Percentiles rank a stretch among this genome's conserved stretches.
These are phyloP conservation scores for Plasmodium reichenowi DNA, from an alignment of 169 alveolate genomes.

Conservation along the genomic window DNA sequence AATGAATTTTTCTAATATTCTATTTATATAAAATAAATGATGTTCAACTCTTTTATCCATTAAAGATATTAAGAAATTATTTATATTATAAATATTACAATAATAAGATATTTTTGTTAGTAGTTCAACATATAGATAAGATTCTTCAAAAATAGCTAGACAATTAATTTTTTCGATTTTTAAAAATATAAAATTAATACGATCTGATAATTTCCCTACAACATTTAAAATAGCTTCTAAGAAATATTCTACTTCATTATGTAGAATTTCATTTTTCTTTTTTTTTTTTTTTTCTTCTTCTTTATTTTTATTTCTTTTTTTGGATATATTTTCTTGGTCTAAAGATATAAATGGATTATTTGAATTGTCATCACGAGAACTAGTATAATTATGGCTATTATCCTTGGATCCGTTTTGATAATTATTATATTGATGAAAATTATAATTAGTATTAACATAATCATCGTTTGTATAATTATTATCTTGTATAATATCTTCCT, in stretches of 20 bases:
- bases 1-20: constrained; percentile 58
- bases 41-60: constrained; percentile 72
- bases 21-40: constrained; percentile 50
- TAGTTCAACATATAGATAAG: constrained; percentile 54
- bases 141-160: constrained; percentile 59
- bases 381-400: not conserved
- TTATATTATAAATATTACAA: constrained; percentile 34
- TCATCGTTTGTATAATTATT: too few relatives aligned
- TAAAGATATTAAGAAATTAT: constrained; percentile 36
- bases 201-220: constrained; percentile 29
- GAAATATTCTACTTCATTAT: constrained; percentile 20
- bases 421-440: not conserved
- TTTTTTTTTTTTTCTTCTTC: not conserved
- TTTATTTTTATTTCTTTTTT: not conserved
- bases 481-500: too few relatives aligned
- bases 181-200: constrained; percentile 52
- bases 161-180: constrained; percentile 67
- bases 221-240: constrained; percentile 31
- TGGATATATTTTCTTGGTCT: not conserved
- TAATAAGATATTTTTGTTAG: constrained; percentile 54
- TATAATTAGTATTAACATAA: not conserved
- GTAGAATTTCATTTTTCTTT: not conserved
- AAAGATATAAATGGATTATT: not conserved
- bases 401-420: not conserved
- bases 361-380: not conserved